phyloP scores from a whole-genome alignment of 2,329 filamentous ascomycete species.

The Xylariaceae sp. region DNA sequence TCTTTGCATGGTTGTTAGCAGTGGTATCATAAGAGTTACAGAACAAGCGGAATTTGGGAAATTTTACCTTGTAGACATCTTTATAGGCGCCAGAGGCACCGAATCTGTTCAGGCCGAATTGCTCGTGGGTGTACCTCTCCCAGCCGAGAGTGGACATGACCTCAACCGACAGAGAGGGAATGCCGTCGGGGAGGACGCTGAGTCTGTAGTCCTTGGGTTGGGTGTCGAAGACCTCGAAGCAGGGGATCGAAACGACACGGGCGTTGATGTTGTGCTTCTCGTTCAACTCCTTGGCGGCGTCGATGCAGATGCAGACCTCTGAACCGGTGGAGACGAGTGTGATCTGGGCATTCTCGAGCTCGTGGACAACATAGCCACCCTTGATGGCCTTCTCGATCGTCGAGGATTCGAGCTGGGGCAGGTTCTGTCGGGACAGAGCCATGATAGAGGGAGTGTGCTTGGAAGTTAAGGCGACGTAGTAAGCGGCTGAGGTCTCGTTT shows the following conservation, averaged over 20 bases:
- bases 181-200: constrained; percentile 86
- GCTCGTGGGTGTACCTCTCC: constrained; percentile 99
- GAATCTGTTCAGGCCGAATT: constrained; percentile 98
- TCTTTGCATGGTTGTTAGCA: constrained; percentile 54
- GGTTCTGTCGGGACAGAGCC: constrained; percentile 94
- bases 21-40: constrained; percentile 10
- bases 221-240: constrained; percentile 93
- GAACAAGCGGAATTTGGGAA: neutral
- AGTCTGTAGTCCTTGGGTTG: constrained; percentile 95
- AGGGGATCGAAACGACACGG: constrained; percentile 92
- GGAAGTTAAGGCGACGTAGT: constrained; percentile 90
- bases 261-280: constrained; percentile 84
- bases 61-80: constrained; percentile 84
- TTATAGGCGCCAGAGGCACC: constrained; percentile 96
- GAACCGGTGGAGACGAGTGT: constrained; percentile 94
- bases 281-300: constrained; percentile 85
- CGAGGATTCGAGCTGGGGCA: constrained; percentile 94
- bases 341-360: constrained; percentile 77
- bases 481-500: constrained; percentile 96
- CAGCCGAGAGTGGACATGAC: constrained; percentile 96
- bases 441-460: constrained; percentile 89
- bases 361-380: constrained; percentile 89
- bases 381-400: constrained; percentile 85
- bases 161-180: constrained; percentile 90
- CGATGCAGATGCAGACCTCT: constrained; percentile 89